phyloP scores from a whole-genome alignment of 768 basidiomycete species.

The Lactarius akahatsu region DNA sequence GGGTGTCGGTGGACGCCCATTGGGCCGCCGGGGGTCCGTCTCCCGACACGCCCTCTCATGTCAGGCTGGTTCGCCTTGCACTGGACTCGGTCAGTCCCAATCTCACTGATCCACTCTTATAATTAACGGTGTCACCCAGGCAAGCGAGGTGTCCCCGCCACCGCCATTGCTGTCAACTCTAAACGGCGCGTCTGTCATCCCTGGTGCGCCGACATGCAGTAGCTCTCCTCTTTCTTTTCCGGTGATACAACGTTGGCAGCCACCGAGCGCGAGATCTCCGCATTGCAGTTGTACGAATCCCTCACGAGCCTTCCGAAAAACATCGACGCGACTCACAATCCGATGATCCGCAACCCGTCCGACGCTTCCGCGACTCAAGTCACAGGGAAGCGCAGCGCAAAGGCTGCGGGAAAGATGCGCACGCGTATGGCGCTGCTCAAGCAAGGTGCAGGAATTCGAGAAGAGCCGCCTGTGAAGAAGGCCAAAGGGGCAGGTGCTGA shows the following conservation, averaged over 20 bases:
- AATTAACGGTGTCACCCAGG: constrained; percentile 33
- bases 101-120: background rate
- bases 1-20: constrained; percentile 51
- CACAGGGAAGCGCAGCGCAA: constrained; percentile 21
- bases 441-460: background rate
- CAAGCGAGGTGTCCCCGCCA: constrained; percentile 36
- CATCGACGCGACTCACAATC: constrained; percentile 46
- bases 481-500: background rate
- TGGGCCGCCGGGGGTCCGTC: constrained; percentile 34
- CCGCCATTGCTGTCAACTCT: constrained; percentile 44
- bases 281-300: constrained; percentile 59
- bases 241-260: constrained; percentile 39
- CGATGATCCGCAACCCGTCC: constrained; percentile 37
- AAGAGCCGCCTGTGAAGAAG: constrained; percentile 16
- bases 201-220: constrained; percentile 42
- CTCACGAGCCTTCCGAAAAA: constrained; percentile 62
- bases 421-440: constrained; percentile 29
- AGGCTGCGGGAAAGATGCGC: constrained; percentile 30
- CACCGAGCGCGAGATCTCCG: constrained; percentile 46
- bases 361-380: constrained; percentile 21
- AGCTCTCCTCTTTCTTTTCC: background rate
- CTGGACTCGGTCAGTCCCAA: constrained; percentile 41
- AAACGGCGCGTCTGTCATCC: constrained; percentile 44
- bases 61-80: constrained; percentile 21
- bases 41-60: constrained; percentile 1